Evolutionary conservation across 352 stramenopile species (phyloP), one percentile per base, ranked within the genome.

Genomic region (Globisporangium camurandrum): DNA sequence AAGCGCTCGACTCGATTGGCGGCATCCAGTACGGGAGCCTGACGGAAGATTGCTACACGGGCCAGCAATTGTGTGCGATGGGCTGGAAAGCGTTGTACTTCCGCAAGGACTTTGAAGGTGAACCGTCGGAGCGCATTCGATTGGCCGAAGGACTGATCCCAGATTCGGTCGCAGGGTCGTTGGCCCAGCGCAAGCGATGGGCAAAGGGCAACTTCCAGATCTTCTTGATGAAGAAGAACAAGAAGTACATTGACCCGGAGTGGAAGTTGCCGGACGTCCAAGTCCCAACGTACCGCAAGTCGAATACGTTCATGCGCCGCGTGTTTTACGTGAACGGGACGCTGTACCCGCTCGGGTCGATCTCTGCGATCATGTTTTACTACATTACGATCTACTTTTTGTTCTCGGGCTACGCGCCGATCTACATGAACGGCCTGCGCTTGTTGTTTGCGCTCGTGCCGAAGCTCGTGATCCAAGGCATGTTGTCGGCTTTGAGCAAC

Each of bases 251-350:
- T 17, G 84, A 94, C 64, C 84, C 84, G 27, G 84, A 94, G 51
- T 94, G 84, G 84, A 75, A 75, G 58, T 81, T 77, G 38, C 81
- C 84, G 59, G 79, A 75, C 51, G 84, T 93, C 46, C 76, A 81
- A 48, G 84, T 81, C 12, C 84, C 81, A 12, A 81, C 93, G 60
- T 78, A 75, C 59, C 91, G 90, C 74, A 81, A 81, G 45, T 78
- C 67, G 49, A 71, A 93, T 27, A 37, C 68, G 45, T 93, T 95
- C 68, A 72, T 79, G 37, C 84, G 84, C 45, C 90, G 92, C 62
- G 87, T 95, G 75, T 95, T 95, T 62, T 95, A 90, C 70, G 89
- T 86, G 69, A 77, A 95, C 62, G 90, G 77, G 40, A 77, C 90
- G 64, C 64, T 95, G 40, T 95, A 95, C 63, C 84, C 84, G 50